Evolutionary conservation across 805 yeast species (phyloP).

Genomic region (Candida coquimbonensis): DNA sequence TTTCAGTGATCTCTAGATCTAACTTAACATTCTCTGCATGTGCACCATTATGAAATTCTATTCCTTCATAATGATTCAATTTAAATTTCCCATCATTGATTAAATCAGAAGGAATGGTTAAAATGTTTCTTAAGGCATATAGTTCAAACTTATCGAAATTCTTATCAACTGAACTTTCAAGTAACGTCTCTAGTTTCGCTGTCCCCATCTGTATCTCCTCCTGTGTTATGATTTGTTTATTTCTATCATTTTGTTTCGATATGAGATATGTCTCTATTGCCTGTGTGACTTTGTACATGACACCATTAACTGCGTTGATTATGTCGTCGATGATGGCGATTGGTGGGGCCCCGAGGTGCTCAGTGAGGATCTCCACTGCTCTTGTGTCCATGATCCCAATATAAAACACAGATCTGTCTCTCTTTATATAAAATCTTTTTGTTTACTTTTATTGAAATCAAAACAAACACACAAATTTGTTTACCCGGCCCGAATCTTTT

Average conservation of each 20-base stretch:
- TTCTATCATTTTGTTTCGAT: conserved; percentile 18
- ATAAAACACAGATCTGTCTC: no score
- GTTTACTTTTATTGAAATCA: background rate
- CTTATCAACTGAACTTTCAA: conserved; percentile 70
- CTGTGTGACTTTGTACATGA: conserved; percentile 73
- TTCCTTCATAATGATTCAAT: conserved; percentile 58
- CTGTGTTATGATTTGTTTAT: conserved; percentile 17
- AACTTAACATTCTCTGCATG: conserved; percentile 17
- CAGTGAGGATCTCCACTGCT: conserved; percentile 57
- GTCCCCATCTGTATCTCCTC: conserved; percentile 65
- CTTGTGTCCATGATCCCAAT: conserved; percentile 3
- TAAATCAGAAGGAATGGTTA: conserved; percentile 51
- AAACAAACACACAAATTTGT: background rate
- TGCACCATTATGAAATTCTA: conserved; percentile 24
- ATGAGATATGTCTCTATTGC: conserved; percentile 65
- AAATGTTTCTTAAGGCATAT: conserved; percentile 70
- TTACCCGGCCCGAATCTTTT: background rate
- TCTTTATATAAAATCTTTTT: no score
- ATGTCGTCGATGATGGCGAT: conserved; percentile 78
- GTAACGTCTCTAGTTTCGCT: conserved; percentile 66
- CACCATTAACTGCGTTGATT: conserved; percentile 78
- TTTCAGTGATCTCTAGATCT: conserved; percentile 26
- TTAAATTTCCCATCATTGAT: conserved; percentile 55
- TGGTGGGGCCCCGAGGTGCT: conserved; percentile 83
- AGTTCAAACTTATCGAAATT: conserved; percentile 84